A percentile compares a stretch with the other conserved stretches of the same genome.
Conservation (phyloP, 2,329 filamentous ascomycete genomes). For the Penicillium sp. region DNA sequence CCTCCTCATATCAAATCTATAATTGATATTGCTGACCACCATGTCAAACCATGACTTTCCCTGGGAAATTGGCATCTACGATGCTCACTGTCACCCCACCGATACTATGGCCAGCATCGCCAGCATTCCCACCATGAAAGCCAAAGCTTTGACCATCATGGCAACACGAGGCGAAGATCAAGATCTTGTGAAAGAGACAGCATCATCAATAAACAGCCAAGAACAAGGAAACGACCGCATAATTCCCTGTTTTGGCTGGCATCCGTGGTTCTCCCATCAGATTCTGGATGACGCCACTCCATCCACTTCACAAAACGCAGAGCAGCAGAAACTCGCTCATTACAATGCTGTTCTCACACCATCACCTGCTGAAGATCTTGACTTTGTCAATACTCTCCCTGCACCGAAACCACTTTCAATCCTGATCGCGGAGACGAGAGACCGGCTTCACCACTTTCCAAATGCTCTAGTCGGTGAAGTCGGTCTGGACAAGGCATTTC, state of each 20-base stretch:
- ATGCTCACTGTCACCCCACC: slow-evolving; percentile 63
- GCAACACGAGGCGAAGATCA: slow-evolving; percentile 58
- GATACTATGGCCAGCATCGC: slow-evolving; percentile 55
- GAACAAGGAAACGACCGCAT: slow-evolving; percentile 39
- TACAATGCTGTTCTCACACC: slow-evolving; percentile 52
- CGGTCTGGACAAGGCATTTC: slow-evolving; percentile 57
- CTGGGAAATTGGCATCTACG: slow-evolving; percentile 58
- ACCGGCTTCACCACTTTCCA: slow-evolving; percentile 47
- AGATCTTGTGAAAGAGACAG: slow-evolving; percentile 50
- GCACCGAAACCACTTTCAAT: slow-evolving; percentile 49
- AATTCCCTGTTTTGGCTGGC: slow-evolving; percentile 61
- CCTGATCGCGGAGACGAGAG: slow-evolving; percentile 48
- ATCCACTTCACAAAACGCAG: slow-evolving; percentile 7
- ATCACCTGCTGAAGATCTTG: slow-evolving; percentile 39
- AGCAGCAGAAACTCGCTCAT: slow-evolving; percentile 41
- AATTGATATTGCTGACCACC: too few relatives aligned
- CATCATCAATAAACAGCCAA: slow-evolving; percentile 29
- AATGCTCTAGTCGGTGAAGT: slow-evolving; percentile 57
- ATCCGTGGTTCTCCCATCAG: slow-evolving; percentile 63
- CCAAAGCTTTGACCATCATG: slow-evolving; percentile 56
- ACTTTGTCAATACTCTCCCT: slow-evolving; percentile 49
- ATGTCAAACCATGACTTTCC: slow-evolving; percentile 42
- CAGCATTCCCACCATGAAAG: slow-evolving; percentile 53
- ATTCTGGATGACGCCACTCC: slow-evolving; percentile 44
- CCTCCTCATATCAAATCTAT: too few relatives aligned